Evolutionary conservation across 2,329 filamentous ascomycete species (phyloP), one percentile per base, ranked within the genome.

Genomic region (Colletotrichum sp.): DNA sequence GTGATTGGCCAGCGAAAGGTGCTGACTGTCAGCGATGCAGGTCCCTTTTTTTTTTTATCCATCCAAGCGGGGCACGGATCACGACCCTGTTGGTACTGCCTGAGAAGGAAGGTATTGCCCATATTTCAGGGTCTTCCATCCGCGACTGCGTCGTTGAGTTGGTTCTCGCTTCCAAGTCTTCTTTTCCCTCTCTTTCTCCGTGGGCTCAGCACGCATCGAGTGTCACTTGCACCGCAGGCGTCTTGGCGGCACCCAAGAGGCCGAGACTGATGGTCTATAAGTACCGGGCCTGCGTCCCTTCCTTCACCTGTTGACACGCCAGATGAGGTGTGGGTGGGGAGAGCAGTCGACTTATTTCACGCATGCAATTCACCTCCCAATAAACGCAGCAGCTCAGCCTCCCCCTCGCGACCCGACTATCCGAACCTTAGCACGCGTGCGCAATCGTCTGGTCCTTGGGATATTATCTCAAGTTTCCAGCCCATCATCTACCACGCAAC

Each of bases 311-410:
- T 21, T 26, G 10, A 16, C 30, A 36, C 65, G 57, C 26, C 66
- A 59, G 39, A 39, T 39, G 69, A 75, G 73, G 73, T 76, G 69
- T 76, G 69, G 39, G 73, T 76, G 69, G 69, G 28, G 69, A 68
- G 69, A 68, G 63, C 39, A 34, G 9, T 32, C 60, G 24, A 28
- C 34, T 30, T 21, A 57, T 64, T 69, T 59, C 30, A 18, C 62
- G 62, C 49, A 71, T 34, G 69, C 69, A 65, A 30, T 55, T 24
- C 69, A 75, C 28, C 32, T 36, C 39, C 39, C 65, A 57, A 55
- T 68, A 57, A 28, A 28, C 28, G 18, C 57, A 36, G 39, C 57
- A 36, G 57, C 66, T 64, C 66, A 64, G 57, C 65, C 67, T 71
- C 34, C 66, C 66, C 59, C 59, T 39, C 57, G 36, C 44, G 32